Conservation (phyloP, 1,284 basidiomycete species). For the Sphagnurus paluster region DNA sequence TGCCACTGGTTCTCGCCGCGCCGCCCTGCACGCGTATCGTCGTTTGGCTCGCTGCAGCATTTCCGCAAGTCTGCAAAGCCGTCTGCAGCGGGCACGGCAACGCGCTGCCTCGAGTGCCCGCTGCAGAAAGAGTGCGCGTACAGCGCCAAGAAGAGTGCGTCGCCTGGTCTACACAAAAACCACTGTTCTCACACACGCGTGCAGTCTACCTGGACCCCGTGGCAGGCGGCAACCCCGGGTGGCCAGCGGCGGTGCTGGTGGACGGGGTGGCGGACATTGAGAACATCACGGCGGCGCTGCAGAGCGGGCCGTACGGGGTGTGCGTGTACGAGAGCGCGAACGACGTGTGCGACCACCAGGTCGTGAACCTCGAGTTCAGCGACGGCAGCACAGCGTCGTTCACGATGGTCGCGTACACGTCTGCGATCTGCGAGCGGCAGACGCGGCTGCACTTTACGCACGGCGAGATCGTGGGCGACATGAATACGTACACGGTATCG, state of each 20-base stretch:
- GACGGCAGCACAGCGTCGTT: conserved; percentile 76
- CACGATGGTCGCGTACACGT: conserved; percentile 80
- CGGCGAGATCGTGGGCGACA: conserved; percentile 84
- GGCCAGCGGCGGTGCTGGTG: conserved; percentile 69
- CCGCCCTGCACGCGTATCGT: conserved; percentile 68
- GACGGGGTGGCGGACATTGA: conserved; percentile 81
- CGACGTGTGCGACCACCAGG: conserved; percentile 81
- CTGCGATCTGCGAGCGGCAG: conserved; percentile 71
- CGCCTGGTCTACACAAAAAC: conserved; percentile 1
- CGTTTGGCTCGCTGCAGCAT: conserved; percentile 82
- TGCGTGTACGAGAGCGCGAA: conserved; percentile 85
- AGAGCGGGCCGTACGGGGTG: conserved; percentile 69
- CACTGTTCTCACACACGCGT: neutral
- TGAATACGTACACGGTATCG: conserved; percentile 72
- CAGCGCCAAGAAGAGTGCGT: conserved; percentile 79
- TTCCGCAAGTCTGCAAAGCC: conserved; percentile 78
- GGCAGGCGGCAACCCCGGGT: conserved; percentile 50
- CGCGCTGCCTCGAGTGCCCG: conserved; percentile 73
- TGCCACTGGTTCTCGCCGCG: conserved; percentile 74
- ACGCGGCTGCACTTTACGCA: conserved; percentile 79
- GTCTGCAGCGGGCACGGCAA: conserved; percentile 59
- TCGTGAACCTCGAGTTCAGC: conserved; percentile 82
- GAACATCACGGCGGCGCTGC: conserved; percentile 66
- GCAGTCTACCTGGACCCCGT: conserved; percentile 75
- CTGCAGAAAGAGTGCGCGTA: conserved; percentile 75